These are phyloP conservation scores for Amanita brunnescens DNA, from an alignment of 768 basidiomycete species.

Conservation along the genomic window DNA sequence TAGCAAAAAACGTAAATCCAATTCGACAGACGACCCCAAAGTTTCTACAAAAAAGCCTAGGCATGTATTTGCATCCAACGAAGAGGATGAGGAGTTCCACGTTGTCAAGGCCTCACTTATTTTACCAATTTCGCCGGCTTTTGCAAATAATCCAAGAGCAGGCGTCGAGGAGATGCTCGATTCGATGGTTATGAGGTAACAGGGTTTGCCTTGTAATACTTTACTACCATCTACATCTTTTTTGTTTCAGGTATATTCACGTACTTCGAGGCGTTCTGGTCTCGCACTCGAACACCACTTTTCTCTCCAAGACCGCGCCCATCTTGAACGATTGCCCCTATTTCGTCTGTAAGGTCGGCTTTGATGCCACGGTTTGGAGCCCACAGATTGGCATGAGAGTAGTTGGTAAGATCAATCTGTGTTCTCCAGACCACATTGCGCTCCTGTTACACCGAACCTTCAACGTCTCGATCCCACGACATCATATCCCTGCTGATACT, in stretches of 20 bases:
- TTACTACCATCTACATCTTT: slow-evolving; percentile 1
- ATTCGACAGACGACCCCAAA: not conserved
- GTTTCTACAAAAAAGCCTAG: slow-evolving; percentile 26
- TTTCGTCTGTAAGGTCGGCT: slow-evolving; percentile 61
- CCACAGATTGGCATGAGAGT: slow-evolving; percentile 69
- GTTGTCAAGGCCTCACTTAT: slow-evolving; percentile 56
- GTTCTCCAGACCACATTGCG: slow-evolving; percentile 87
- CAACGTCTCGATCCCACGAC: slow-evolving; percentile 89
- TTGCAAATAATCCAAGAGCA: slow-evolving; percentile 57
- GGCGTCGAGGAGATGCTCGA: slow-evolving; percentile 89
- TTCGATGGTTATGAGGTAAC: slow-evolving; percentile 91
- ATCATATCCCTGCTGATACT: slow-evolving; percentile 74
- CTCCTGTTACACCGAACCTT: slow-evolving; percentile 87
- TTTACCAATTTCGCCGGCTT: slow-evolving; percentile 76
- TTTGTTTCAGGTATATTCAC: slow-evolving; percentile 66
- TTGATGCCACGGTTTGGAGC: slow-evolving; percentile 86
- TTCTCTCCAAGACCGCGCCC: slow-evolving; percentile 52
- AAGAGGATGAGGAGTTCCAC: slow-evolving; percentile 45
- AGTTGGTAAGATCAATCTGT: slow-evolving; percentile 86
- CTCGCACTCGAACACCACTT: slow-evolving; percentile 71
- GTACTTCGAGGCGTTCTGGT: slow-evolving; percentile 83
- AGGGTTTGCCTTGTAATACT: slow-evolving; percentile 4
- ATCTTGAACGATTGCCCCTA: slow-evolving; percentile 84
- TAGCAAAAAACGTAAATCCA: slow-evolving; percentile 3
- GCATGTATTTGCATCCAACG: slow-evolving; percentile 23